A percentile compares a stretch with the other conserved stretches of the same genome.
Evolutionary conservation across 148 eudicot species (phyloP).

Genomic region (Rhododendron simsii): DNA sequence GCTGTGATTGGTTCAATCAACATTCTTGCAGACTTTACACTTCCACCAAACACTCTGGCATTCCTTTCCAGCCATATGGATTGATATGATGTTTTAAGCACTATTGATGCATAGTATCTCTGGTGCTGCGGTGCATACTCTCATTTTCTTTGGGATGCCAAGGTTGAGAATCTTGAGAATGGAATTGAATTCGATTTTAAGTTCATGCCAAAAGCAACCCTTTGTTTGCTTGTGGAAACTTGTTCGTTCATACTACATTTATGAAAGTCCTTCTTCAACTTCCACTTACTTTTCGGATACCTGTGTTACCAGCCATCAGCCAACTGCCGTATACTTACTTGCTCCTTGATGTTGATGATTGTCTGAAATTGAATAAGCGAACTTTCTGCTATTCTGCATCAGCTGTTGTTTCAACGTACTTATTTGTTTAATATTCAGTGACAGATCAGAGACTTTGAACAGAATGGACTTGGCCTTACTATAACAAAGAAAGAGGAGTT

Average conservation of each 20-base stretch:
- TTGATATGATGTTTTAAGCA: neutral
- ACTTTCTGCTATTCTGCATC: neutral
- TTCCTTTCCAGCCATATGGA: no score
- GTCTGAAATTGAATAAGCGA: neutral
- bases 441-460: conserved; percentile 93
- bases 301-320: neutral
- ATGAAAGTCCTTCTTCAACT: neutral
- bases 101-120: neutral
- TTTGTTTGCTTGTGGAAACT: conserved; percentile 3
- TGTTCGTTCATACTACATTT: neutral
- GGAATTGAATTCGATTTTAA: neutral
- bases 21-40: no score
- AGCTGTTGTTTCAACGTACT: conserved; percentile 18
- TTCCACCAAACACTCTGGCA: no score
- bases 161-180: neutral
- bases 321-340: neutral
- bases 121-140: neutral
- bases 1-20: no score
- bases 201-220: neutral
- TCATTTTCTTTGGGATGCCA: neutral
- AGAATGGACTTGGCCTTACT: conserved; percentile 78
- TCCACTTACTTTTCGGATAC: neutral
- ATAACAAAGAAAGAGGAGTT: conserved; percentile 77
- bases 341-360: neutral
- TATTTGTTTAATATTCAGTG: conserved; percentile 51